These are phyloP conservation scores for Pythium plurisporium DNA, from an alignment of 352 stramenopile genomes.

Conservation along the genomic window DNA sequence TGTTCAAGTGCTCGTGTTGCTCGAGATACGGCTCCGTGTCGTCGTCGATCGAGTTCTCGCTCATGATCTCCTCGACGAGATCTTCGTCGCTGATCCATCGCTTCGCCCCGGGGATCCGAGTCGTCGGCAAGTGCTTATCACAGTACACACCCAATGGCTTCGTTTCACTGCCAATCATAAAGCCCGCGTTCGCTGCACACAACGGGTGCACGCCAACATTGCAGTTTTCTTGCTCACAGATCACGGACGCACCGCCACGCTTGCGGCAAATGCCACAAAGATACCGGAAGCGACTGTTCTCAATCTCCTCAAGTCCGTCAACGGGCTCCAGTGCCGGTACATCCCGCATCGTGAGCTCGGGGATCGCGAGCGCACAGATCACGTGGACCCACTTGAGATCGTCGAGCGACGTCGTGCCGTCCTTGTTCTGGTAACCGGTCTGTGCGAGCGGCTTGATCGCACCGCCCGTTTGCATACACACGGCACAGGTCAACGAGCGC, in stretches of 20 bases:
- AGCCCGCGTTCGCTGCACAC: conserved; percentile 68
- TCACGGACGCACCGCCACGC: conserved; percentile 69
- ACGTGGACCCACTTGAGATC: conserved; percentile 84
- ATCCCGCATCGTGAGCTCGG: conserved; percentile 79
- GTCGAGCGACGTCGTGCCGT: conserved; percentile 13
- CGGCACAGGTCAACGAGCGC: conserved; percentile 55
- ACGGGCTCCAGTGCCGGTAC: conserved; percentile 79
- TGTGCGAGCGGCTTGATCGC: conserved; percentile 67
- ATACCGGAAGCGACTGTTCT: conserved; percentile 79
- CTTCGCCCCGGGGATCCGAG: conserved; percentile 68
- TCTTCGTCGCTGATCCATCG: conserved; percentile 83
- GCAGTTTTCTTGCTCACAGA: conserved; percentile 74
- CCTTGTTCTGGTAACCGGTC: not conserved
- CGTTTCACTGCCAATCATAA: conserved; percentile 71
- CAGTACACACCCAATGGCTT: conserved; percentile 76
- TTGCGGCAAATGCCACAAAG: conserved; percentile 78
- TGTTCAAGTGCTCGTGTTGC: conserved; percentile 26
- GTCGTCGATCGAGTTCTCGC: conserved; percentile 46
- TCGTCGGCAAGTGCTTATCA: conserved; percentile 72
- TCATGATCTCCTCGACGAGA: conserved; percentile 81
- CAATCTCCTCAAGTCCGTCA: conserved; percentile 79
- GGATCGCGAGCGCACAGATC: conserved; percentile 78
- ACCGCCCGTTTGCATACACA: conserved; percentile 78
- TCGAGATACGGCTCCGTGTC: conserved; percentile 26
- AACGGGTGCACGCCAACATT: conserved; percentile 77